phyloP scores from a whole-genome alignment of 1,284 basidiomycete species.

The Tylopilus sp. region DNA sequence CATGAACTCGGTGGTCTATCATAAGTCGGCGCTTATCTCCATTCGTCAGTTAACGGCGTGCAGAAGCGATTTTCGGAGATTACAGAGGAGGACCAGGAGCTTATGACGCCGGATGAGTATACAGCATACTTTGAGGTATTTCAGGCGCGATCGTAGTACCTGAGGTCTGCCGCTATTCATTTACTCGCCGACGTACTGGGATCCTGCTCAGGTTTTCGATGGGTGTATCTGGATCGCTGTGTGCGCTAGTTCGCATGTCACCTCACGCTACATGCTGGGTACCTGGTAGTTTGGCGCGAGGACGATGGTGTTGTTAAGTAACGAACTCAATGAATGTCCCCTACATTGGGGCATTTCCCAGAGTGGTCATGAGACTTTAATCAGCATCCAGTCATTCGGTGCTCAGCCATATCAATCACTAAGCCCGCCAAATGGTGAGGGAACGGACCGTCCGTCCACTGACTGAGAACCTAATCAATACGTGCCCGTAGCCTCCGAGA shows the following conservation, averaged over 20 bases:
- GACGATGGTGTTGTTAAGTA: too few species aligned
- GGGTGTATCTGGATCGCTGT: slow-evolving; percentile 17
- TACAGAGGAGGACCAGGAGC: slow-evolving; percentile 77
- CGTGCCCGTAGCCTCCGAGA: slow-evolving; percentile 22
- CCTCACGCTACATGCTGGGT: background rate
- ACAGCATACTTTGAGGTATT: slow-evolving; percentile 70
- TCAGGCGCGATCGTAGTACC: slow-evolving; percentile 36
- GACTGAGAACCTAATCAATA: background rate
- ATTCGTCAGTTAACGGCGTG: slow-evolving; percentile 60
- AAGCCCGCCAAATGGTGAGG: slow-evolving; percentile 19
- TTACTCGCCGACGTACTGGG: slow-evolving; percentile 11
- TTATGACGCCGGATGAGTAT: slow-evolving; percentile 84
- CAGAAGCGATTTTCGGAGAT: slow-evolving; percentile 66
- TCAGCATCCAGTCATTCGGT: slow-evolving; percentile 10
- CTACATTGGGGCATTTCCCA: slow-evolving; percentile 22
- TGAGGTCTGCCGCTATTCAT: background rate
- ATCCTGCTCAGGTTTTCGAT: slow-evolving; percentile 11
- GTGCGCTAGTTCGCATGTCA: background rate
- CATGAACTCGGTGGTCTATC: background rate
- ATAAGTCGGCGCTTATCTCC: slow-evolving; percentile 1
- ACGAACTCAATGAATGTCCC: too few species aligned
- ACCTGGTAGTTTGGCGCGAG: background rate
- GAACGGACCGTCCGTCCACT: background rate
- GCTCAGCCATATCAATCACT: background rate
- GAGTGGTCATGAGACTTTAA: slow-evolving; percentile 12